A percentile compares a stretch with the other conserved stretches of the same genome.
These are phyloP conservation scores for Tylopilus intermedius DNA, from an alignment of 768 basidiomycete genomes.

Conservation along the genomic window DNA sequence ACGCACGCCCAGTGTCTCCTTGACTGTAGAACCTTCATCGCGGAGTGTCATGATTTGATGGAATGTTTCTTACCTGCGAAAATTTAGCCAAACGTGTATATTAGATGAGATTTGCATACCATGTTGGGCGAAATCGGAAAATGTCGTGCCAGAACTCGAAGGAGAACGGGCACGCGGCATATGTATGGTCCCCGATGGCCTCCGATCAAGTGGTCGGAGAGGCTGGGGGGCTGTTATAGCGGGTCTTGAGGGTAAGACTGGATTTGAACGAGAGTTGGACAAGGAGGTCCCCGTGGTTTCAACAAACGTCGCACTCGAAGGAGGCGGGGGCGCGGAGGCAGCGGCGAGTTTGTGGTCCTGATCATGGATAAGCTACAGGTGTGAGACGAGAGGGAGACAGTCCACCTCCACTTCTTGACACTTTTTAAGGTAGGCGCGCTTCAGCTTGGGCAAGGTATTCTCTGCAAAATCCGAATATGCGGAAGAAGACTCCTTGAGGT, in stretches of 20 bases:
- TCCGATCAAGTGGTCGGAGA: constrained; percentile 67
- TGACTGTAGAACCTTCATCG: constrained; percentile 66
- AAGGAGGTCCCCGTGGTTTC: constrained; percentile 30
- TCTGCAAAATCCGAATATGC: constrained; percentile 83
- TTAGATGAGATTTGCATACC: constrained; percentile 32
- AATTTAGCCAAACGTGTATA: background rate
- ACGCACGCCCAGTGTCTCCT: constrained; percentile 54
- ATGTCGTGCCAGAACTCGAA: constrained; percentile 71
- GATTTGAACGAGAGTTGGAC: constrained; percentile 42
- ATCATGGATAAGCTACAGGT: constrained; percentile 7
- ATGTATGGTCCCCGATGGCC: constrained; percentile 57
- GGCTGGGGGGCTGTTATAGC: constrained; percentile 69
- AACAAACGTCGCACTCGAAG: constrained; percentile 29
- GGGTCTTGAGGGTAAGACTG: constrained; percentile 44
- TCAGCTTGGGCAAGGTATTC: constrained; percentile 72
- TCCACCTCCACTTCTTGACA: constrained; percentile 83
- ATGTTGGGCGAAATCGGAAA: constrained; percentile 86
- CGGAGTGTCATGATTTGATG: constrained; percentile 79
- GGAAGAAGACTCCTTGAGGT: constrained; percentile 70
- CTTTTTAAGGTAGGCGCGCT: constrained; percentile 75
- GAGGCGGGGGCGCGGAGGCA: constrained; percentile 28
- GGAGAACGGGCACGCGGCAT: constrained; percentile 67
- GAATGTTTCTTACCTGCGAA: constrained; percentile 74
- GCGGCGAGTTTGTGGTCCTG: constrained; percentile 63
- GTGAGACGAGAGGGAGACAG: background rate